Evolutionary conservation across 345 rosid species (phyloP), one percentile per base, ranked within the genome.

Genomic region (Bruguiera parviflora): DNA sequence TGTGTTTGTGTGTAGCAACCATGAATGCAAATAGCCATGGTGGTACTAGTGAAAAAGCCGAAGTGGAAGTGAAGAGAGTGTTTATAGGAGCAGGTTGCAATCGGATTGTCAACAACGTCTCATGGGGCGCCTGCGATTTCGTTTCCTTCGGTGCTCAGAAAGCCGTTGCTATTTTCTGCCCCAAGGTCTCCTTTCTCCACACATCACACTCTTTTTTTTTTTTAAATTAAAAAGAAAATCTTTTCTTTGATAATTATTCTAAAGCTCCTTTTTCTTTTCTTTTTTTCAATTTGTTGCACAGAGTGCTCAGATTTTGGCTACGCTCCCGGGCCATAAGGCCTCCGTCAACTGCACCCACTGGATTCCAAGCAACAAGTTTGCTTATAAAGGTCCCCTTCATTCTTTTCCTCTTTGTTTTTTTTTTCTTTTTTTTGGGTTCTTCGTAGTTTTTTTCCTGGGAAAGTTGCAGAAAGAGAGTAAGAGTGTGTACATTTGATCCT

Each of bases 51-150:
- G 59, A n/a, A 15, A 55, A 56, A 62, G 61, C 16, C 3, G 75
- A 74, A 70, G 83, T 81, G 8, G 84, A 81, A 75, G 87, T 75
- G 46, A 82, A 85, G 74, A 83, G 87, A 64, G 82, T 80, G 75
- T 91, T 94, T 75, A 87, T 89, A 66, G 96, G 90, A 78, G 96
- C 96, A 66, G 96, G 96, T 65, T 94, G 98, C 87, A 94, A 91
- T 78, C 82, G 95, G 68, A 82, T 87, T 19, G 95, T 94, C 53
- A 91, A 89, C 75, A 94, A 91, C 80, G 88, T 88, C 33, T 94
- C 97, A 20, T 94, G 98, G 96, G 98, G 96, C 39, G 90, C 92
- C 68, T 88, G 69, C 70, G 88, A 70, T 79, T 85, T 91, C 64
- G 87, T 91, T 64, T 78, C 97, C 28, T 91, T 86, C 65, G 98